Evolutionary conservation across 2,329 filamentous ascomycete genomes (phyloP), one percentile per base, ranked within the genome.

Genomic region (Cladophialophora chaetospira): DNA sequence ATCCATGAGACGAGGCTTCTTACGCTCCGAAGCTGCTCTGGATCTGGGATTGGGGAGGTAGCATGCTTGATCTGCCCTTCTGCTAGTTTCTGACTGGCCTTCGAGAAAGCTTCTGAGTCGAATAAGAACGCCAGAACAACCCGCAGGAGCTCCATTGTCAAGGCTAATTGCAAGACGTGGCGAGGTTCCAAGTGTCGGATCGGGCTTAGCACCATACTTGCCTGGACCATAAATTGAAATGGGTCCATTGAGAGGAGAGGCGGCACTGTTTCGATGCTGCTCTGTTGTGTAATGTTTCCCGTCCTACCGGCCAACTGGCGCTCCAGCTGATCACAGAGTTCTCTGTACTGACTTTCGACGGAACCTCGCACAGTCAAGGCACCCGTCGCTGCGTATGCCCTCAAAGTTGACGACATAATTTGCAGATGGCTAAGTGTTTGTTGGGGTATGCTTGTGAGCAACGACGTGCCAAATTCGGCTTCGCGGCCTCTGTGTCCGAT

Each of bases 401-500:
- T 84, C 1, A 89, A 88, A 1, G 92, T 97, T 75, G 97, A 94
- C 1, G 90, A 87, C 21, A 97, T 77, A 25, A 97, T 87, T 46
- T 92, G 88, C 25, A 99, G 79, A 70, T 97, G 91, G 1, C 89
- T 94, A 58, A 99, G 77, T 1, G 84, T 82, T 70, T 96, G 86
- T 55, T 93, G 88, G 0, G 94, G 87, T 49, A 97, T 88, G 67
- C 87, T 91, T 63, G 93, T 88, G 17, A 97, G 73, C 43, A 97
- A 75, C 4, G 88, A 93, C 71, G 85, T 80, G 52, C 89, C 87
- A 44, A 83, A 82, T 62, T 88, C 83, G 19, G 86, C 85, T 65
- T 90, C 88, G 3, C 91, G 79, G 5, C 94, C 94, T 65, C 94
- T 88, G 70, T 97, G 91, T 62, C 92, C 87, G 63, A 97, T 96